These are phyloP conservation scores for Tolypocladium amazonense DNA, from an alignment of 2,329 filamentous ascomycete species.

Conservation along the genomic window DNA sequence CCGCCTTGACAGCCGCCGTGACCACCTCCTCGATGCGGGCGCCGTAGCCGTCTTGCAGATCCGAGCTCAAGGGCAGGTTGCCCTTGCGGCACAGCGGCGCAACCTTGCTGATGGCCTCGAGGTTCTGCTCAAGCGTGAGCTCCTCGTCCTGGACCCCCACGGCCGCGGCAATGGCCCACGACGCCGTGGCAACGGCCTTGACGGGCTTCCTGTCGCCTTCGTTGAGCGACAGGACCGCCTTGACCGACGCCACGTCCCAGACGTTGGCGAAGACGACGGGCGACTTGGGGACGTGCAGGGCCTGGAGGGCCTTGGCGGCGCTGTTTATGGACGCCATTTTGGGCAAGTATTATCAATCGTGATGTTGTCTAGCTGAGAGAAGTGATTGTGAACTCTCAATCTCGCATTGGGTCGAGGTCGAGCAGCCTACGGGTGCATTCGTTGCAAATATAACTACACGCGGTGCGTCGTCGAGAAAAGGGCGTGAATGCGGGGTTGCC, in stretches of 20 bases:
- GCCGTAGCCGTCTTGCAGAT: conserved; percentile 52
- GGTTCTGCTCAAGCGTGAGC: conserved; percentile 39
- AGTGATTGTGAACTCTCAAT: not conserved
- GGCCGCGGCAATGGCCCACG: conserved; percentile 37
- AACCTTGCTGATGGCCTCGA: conserved; percentile 34
- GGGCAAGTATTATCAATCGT: not conserved
- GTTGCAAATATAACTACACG: not conserved
- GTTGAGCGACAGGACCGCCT: conserved; percentile 31
- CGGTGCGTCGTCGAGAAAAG: not conserved
- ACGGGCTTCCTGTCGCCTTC: conserved; percentile 20
- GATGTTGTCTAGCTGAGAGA: not conserved
- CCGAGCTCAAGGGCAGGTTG: conserved; percentile 40
- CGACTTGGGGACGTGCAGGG: conserved; percentile 37
- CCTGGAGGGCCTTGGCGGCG: conserved; percentile 23
- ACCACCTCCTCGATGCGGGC: conserved; percentile 33
- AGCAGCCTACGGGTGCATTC: not conserved
- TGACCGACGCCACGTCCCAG: conserved; percentile 41
- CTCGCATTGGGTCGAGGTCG: too few species aligned
- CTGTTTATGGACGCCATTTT: conserved; percentile 9
- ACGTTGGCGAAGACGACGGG: conserved; percentile 46
- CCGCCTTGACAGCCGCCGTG: conserved; percentile 31
- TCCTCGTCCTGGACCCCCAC: conserved; percentile 34
- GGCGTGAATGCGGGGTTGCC: not conserved
- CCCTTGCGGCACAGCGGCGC: conserved; percentile 27
- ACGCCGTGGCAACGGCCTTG: conserved; percentile 36